These are phyloP conservation scores for Penstemon eatonii DNA, from an alignment of 257 asterid species.

Conservation along the genomic window DNA sequence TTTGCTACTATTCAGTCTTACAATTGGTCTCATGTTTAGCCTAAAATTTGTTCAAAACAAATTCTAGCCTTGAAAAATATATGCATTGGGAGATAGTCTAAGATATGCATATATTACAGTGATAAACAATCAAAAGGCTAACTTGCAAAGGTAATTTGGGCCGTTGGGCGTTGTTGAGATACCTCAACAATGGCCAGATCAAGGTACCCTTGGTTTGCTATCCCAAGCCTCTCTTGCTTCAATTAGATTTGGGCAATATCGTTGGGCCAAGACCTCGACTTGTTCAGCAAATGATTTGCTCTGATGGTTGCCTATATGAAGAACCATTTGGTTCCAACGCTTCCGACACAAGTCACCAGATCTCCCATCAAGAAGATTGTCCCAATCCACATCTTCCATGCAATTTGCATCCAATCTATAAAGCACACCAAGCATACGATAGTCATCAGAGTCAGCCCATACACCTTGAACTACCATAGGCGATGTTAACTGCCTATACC, in stretches of 20 bases:
- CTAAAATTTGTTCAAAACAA: too few relatives aligned
- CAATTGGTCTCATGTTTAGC: too few relatives aligned
- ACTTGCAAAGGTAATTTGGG: too few relatives aligned
- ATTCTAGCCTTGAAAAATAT: too few relatives aligned
- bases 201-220: slow-evolving; percentile 47
- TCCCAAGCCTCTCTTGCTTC: slow-evolving; percentile 60
- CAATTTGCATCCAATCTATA: slow-evolving; percentile 49
- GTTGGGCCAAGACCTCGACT: slow-evolving; percentile 51
- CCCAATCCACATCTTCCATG: slow-evolving; percentile 70
- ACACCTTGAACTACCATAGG: slow-evolving; percentile 46
- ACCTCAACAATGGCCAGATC: not conserved
- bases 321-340: slow-evolving; percentile 63
- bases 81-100: too few relatives aligned
- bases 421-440: slow-evolving; percentile 39
- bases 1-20: too few relatives aligned
- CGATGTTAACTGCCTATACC: slow-evolving; percentile 51
- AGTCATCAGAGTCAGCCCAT: slow-evolving; percentile 57
- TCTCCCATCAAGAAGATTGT: slow-evolving; percentile 44
- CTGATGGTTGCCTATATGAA: slow-evolving; percentile 46
- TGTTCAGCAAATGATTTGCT: slow-evolving; percentile 49
- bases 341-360: slow-evolving; percentile 46
- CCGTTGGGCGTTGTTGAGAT: too few relatives aligned
- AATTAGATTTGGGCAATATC: slow-evolving; percentile 51
- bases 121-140: too few relatives aligned
- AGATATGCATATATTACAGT: too few relatives aligned